phyloP scores from a whole-genome alignment of 192 early-diverging fungal species.

The Radiomyces spectabilis region DNA sequence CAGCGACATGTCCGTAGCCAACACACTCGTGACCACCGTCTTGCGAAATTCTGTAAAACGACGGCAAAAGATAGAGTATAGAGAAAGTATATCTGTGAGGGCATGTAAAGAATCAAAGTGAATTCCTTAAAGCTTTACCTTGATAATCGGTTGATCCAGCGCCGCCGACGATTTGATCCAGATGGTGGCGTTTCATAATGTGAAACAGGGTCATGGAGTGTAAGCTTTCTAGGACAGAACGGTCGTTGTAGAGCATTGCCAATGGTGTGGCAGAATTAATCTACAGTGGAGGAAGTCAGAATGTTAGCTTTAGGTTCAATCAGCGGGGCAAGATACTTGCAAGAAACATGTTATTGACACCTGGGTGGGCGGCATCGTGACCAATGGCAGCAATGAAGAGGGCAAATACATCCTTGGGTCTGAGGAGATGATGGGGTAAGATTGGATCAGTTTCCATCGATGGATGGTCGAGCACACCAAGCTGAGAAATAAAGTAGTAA shows the following conservation, averaged over 20 bases:
- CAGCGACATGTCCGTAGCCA: slow-evolving; percentile 78
- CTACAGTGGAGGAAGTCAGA: slow-evolving; percentile 10
- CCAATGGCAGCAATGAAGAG: slow-evolving; percentile 69
- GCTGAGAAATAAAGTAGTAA: slow-evolving; percentile 68
- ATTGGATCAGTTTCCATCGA: slow-evolving; percentile 6
- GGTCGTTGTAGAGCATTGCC: slow-evolving; percentile 88
- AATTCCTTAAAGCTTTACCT: neutral
- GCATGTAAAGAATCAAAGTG: too few relatives aligned
- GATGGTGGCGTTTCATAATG: slow-evolving; percentile 48
- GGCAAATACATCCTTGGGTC: slow-evolving; percentile 61
- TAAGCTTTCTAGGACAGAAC: slow-evolving; percentile 89
- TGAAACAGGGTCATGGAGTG: slow-evolving; percentile 74
- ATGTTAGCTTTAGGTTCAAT: neutral
- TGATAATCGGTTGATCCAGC: slow-evolving; percentile 1
- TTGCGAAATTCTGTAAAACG: slow-evolving; percentile 72
- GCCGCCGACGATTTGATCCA: slow-evolving; percentile 22
- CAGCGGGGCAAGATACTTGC: slow-evolving; percentile 13
- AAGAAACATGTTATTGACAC: slow-evolving; percentile 92
- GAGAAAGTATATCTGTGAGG: too few relatives aligned
- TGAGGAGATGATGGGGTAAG: slow-evolving; percentile 31
- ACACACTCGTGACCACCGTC: slow-evolving; percentile 59
- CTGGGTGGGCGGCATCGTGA: slow-evolving; percentile 87
- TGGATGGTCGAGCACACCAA: slow-evolving; percentile 43
- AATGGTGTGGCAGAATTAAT: slow-evolving; percentile 71
- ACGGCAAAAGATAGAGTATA: too few relatives aligned